Base-by-base conservation (phyloP, 768 basidiomycete species). In the Ramaria sp. region DNA sequence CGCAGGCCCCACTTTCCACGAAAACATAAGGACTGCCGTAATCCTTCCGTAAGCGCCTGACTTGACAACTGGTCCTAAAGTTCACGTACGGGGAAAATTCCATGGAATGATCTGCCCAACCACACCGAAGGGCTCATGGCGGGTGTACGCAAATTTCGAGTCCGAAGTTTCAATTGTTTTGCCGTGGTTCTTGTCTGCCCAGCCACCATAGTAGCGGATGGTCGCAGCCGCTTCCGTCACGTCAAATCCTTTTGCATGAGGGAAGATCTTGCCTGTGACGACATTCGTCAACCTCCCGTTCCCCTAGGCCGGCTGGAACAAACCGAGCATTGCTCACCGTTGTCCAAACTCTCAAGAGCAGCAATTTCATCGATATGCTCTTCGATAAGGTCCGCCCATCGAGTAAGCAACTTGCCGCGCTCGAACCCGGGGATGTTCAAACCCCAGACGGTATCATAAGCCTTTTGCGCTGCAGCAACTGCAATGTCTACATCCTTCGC, bases 121-220 rank as follows among this genome's bases (percentile, higher is more conserved):
- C 55, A 78, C 76, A 22, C 79, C 78, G 55, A 73, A 74, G 0
- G 85, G 85, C 64, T 86, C 83, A 60, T 82, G 79, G 12, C 82
- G 67, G 1, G 83, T 84, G 65, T 85, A 85, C 7, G 77, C 76
- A 50, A 88, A 70, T 66, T 83, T 83, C 44, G 61, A 60, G 49
- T 75, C 73, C 48, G 65, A 67, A 47, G 73, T 83, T 77, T 91
- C 87, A 64, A 90, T 81, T 7, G 79, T 81, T 65, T 88, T 78
- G 5, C 87, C 88, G 4, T 75, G 71, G 51, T 85, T 69, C 70
- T 94, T 95, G 71, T 93, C 92, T 20, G 90, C 88, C 82, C 88
- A 88, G 16, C 92, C 93, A 39, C 82, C 88, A 61, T 85, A 97
- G 70, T 94, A 95, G 32, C 79, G 73, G 59, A 91, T 66, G 28